Base-by-base conservation (phyloP, 345 rosid species). In the Noccaea caerulescens region DNA sequence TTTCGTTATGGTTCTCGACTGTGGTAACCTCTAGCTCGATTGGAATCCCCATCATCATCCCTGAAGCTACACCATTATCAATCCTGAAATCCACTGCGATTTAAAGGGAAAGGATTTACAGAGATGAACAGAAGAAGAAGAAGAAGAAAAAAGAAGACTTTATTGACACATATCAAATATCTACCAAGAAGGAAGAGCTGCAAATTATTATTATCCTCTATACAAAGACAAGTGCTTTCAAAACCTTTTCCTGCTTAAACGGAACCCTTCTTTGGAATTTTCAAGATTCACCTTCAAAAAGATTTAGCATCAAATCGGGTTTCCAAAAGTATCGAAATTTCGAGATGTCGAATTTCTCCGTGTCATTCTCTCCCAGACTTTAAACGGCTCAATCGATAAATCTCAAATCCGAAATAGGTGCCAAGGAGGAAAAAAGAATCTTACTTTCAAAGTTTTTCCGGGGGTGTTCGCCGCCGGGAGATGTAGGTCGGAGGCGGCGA, bases 11-110 rank as follows among this genome's bases (percentile, higher is more conserved):
- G 30, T 49, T 76, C 43, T 59, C 68, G 9, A 50, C 72, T 1
- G 77, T 51, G 3, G 44, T 66, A 58, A 66, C 56, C 72, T 74
- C 78, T 33, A 75, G 73, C 85, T 72, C 82, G 46, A 25, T 58
- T 14, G 80, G 64, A 2, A 65, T 66, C 2, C 59, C 69, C 77
- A 77, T 60, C 77, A 77, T 77, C 69, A 76, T 75, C 63, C 79
- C 90, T 63, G 76, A 80, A 75, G 85, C 66, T 27, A 68, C 83
- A 79, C 88, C 87, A 53, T 78, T 84, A 65, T 86, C 84, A 63
- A 76, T 77, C 75, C 76, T 78, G 68, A 83, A 83, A 25, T 95
- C 99, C 99, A 95, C 98, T 95, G 91, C 83, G 77, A 9, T 14
- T 9, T 42, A 13, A 18, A 63, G 10, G 9, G n/a, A 34, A 32